Base-by-base conservation (phyloP, 2,329 filamentous ascomycete species). In the Fusarium luffae region DNA sequence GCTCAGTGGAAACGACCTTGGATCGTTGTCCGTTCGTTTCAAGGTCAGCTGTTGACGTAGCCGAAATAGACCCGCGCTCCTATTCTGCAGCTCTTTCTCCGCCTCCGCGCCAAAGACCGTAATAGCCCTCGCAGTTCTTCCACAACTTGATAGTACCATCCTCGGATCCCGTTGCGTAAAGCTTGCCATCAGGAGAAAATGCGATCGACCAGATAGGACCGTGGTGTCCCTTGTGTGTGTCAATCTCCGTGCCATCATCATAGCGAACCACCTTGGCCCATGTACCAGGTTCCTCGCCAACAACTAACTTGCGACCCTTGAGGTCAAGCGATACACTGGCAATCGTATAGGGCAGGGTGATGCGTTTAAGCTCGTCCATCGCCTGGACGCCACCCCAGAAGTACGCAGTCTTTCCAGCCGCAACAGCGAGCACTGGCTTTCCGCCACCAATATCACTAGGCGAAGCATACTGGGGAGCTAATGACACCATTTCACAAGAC, bases 261-360 rank as follows among this genome's bases (percentile, higher is more conserved):
- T 94, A 95, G 75, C 94, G 89, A 82, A 97, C 97, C 8, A 98
- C 92, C 64, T 93, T 90, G n/a, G 96, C 95, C 95, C 95, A 99
- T 0, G 96, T 98, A 76, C 97, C 95, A 41, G 91, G 92, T 68
- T 93, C 92, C 78, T 94, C 93, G 64, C 96, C 96, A 19, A 97
- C 97, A 13, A 98, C 92, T 75, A 97, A 90, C 74, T 93, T 93
- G 64, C 92, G 88, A 59, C 92, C 90, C 68, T 90, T 90, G 60
- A 93, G 88, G 76, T 98, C 95, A 5, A 99, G 84, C 1, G 93
- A 93, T 9, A 97, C 96, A 75, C 93, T 97, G 5, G 94, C 94
- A 67, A 98, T 92, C 18, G 97, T 94, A 74, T 97, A 94, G 6
- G 89, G 85, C 47, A 97, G 90, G 63, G 90, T 88, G 65, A 94